phyloP scores from a whole-genome alignment of 306 rosid genomes.

The Sechiopsis laciniata region DNA sequence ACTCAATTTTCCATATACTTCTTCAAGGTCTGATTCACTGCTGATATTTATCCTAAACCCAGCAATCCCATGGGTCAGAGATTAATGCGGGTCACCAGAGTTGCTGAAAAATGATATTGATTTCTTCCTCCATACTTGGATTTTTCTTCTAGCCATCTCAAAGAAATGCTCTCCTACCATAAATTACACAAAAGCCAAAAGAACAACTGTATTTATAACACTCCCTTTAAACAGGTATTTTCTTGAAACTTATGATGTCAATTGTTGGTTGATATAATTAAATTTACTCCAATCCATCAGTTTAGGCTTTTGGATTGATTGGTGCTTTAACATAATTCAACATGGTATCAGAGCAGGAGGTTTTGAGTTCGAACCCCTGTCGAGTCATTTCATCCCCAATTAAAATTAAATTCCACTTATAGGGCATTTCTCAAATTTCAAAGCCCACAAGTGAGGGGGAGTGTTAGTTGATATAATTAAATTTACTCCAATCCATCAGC shows the following conservation, averaged over 20 bases:
- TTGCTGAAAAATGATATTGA: slow-evolving; percentile 6
- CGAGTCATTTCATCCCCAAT: no score
- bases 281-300: no score
- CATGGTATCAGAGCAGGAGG: no score
- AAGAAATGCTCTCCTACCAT: background rate
- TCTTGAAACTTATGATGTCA: background rate
- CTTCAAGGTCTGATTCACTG: background rate
- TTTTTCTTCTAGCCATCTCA: slow-evolving; percentile 10
- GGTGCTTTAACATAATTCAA: no score
- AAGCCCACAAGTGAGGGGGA: no score
- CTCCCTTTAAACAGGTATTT: background rate
- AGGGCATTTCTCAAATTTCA: no score
- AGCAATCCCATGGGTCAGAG: background rate
- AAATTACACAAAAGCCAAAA: background rate
- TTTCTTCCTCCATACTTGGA: background rate
- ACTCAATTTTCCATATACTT: background rate
- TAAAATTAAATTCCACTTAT: no score
- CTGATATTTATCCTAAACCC: background rate
- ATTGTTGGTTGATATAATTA: no score
- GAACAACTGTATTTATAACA: background rate
- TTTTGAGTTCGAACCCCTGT: no score
- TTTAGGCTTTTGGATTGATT: no score
- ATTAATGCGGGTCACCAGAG: background rate
- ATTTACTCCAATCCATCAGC: no score
- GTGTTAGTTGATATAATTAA: no score